Evolutionary conservation across 2,329 filamentous ascomycete species (phyloP).

Genomic region (Aureobasidium sp.): DNA sequence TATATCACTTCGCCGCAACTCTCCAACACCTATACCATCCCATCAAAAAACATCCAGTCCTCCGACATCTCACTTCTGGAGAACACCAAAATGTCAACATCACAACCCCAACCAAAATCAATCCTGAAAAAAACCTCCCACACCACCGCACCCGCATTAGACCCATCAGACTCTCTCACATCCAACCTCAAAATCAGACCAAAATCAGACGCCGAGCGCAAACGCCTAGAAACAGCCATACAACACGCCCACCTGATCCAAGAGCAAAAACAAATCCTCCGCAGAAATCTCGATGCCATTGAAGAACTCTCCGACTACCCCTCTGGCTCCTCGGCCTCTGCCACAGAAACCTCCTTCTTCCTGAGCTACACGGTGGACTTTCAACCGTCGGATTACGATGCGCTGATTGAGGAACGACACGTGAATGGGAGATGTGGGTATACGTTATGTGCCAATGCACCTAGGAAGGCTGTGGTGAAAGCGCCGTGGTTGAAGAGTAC

Average conservation of each 20-base stretch:
- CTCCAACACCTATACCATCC: neutral
- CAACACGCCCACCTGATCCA: conserved; percentile 78
- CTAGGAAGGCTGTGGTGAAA: conserved; percentile 40
- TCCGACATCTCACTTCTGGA: neutral
- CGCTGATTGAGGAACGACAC: conserved; percentile 80
- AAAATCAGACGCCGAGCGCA: conserved; percentile 25
- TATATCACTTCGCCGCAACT: neutral
- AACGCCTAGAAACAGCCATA: conserved; percentile 57
- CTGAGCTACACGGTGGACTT: conserved; percentile 65
- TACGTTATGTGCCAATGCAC: conserved; percentile 61
- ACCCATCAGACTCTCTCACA: neutral
- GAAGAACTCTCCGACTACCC: conserved; percentile 62
- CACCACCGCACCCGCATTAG: conserved; percentile 16
- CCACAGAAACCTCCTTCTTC: conserved; percentile 56
- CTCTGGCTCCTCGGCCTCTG: conserved; percentile 38
- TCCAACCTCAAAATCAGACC: conserved; percentile 1
- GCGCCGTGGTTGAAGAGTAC: conserved; percentile 57
- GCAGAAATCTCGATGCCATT: conserved; percentile 61
- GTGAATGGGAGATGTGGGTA: conserved; percentile 78
- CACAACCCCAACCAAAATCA: conserved; percentile 34
- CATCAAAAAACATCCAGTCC: neutral
- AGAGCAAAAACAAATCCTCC: conserved; percentile 69
- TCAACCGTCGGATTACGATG: conserved; percentile 82
- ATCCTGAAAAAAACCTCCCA: conserved; percentile 34
- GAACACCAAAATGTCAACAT: neutral